A percentile compares a stretch with the other conserved stretches of the same genome.
Evolutionary conservation across 148 eudicot species (phyloP).

Genomic region (Nepenthes gracilis): DNA sequence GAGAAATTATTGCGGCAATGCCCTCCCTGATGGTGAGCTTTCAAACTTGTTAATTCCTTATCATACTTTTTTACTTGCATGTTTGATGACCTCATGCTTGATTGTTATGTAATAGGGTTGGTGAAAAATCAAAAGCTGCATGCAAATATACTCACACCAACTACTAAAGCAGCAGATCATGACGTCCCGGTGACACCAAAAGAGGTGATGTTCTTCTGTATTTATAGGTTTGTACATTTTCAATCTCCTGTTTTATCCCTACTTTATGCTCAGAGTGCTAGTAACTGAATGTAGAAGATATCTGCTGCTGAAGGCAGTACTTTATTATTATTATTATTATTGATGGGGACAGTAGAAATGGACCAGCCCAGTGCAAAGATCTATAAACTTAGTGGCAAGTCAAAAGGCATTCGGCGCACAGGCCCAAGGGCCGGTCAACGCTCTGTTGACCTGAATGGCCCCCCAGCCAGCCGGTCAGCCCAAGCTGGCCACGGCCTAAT

Average conservation of each 20-base stretch:
- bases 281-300: background rate
- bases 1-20: conserved; percentile 87
- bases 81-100: conserved; percentile 2
- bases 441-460: too few species aligned
- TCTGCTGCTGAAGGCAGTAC: background rate
- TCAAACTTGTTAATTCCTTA: background rate
- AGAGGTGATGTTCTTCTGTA: conserved; percentile 34
- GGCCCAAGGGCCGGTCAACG: too few species aligned
- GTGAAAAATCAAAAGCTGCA: conserved; percentile 77
- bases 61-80: conserved; percentile 1
- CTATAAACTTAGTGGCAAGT: too few species aligned
- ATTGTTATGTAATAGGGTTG: conserved; percentile 35
- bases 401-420: too few species aligned
- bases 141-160: conserved; percentile 84
- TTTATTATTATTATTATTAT: too few species aligned
- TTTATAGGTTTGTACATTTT: background rate
- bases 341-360: too few species aligned
- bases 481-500: too few species aligned
- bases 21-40: conserved; percentile 69
- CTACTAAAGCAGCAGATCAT: conserved; percentile 94
- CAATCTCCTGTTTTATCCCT: background rate
- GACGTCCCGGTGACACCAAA: conserved; percentile 92
- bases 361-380: too few species aligned
- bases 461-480: too few species aligned
- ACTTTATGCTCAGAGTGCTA: background rate